Base-by-base conservation (phyloP, 1,284 basidiomycete genomes). In the Puccinia polysora region DNA sequence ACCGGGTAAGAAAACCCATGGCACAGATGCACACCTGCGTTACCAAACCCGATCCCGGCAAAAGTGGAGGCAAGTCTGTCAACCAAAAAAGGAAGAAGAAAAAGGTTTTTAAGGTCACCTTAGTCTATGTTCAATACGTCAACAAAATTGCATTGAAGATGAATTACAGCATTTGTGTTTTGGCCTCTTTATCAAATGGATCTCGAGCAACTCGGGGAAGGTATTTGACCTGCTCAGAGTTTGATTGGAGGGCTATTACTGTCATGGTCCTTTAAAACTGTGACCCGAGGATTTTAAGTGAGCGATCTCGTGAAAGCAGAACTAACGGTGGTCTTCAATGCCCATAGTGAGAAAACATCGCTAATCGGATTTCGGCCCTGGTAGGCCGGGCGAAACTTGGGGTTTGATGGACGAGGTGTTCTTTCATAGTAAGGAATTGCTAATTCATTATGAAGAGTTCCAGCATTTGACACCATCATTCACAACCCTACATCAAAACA, bases 311-410 rank as follows among this genome's bases (percentile, higher is more conserved):
- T 25, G 38, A 20, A 43, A 7, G 28, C 28, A 34, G 15, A 28
- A 28, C 56, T 60, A 28, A 69, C 88, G 0, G 92, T 91, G 36
- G 92, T 90, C 78, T 88, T 86, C 73, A 97, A 82, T 3, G 95
- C 94, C 94, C 94, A 97, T 75, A 89, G 83, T 5, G 91, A 93
- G 82, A 97, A 97, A 67, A 97, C 91, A 79, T 97, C 94, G 4
- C 91, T 78, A 6, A 96, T 90, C 4, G 94, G 94, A 81, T 97
- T 97, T 76, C 90, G 89, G 59, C 94, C 94, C 81, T 97, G 94
- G 79, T 97, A 97, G 7, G 94, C 90, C 1, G 81, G 94, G 58
- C 95, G 85, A 65, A 91, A 82, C 59, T 93, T 87, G 2, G 94
- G 94, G 81, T 97, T 96, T 15, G 85, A 78, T 0, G 95, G 95